These are phyloP conservation scores for Trichocomaceae sp. DNA, from an alignment of 2,329 filamentous ascomycete species.

Conservation along the genomic window DNA sequence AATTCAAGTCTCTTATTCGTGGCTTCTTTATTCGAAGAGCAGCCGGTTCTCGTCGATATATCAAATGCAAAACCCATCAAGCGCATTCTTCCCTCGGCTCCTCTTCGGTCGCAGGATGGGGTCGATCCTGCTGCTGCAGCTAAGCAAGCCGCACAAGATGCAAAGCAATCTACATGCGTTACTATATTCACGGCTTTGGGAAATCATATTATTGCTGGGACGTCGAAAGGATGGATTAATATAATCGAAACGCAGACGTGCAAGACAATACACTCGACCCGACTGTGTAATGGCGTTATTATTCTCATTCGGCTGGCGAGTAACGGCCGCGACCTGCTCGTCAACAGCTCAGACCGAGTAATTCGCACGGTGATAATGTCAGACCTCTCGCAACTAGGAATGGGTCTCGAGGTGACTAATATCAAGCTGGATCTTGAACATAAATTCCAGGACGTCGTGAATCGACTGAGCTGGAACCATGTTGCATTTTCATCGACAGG, in stretches of 20 bases:
- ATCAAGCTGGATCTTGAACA: conserved; percentile 90
- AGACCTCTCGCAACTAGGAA: conserved; percentile 52
- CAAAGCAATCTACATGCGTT: conserved; percentile 89
- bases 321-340: conserved; percentile 78
- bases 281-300: conserved; percentile 79
- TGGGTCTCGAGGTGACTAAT: conserved; percentile 69
- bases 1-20: conserved; percentile 67
- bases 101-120: conserved; percentile 67
- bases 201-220: conserved; percentile 84
- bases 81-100: conserved; percentile 71
- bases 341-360: conserved; percentile 91
- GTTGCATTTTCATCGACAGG: conserved; percentile 90
- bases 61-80: conserved; percentile 64
- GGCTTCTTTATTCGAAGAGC: conserved; percentile 86
- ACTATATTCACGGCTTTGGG: conserved; percentile 81
- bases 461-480: conserved; percentile 91
- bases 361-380: conserved; percentile 89
- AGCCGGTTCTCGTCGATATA: conserved; percentile 81
- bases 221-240: conserved; percentile 93
- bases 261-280: conserved; percentile 81
- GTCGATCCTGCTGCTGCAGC: conserved; percentile 55
- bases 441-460: conserved; percentile 97
- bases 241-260: conserved; percentile 78
- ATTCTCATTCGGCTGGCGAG: conserved; percentile 77
- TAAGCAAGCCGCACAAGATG: conserved; percentile 84